A percentile compares a stretch with the other conserved stretches of the same genome.
Conservation (phyloP, 352 stramenopile species). For the Globisporangium iwayamae region DNA sequence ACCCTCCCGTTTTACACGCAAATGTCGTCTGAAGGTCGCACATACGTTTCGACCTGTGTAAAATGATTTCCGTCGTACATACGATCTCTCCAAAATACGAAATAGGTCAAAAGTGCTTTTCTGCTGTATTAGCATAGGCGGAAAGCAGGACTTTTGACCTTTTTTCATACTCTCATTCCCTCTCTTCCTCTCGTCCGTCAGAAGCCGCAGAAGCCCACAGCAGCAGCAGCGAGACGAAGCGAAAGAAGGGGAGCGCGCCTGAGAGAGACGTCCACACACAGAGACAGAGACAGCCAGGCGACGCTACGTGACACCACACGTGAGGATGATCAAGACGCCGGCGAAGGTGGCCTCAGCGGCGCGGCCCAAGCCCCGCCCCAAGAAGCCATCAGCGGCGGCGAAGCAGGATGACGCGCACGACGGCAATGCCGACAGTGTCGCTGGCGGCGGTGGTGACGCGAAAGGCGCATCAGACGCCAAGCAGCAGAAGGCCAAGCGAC, state of each 20-base stretch:
- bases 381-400: constrained; percentile 9
- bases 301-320: not conserved
- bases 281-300: not conserved
- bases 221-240: not conserved
- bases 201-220: not conserved
- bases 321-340: constrained; percentile 17
- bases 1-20: too few species aligned
- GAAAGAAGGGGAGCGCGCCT: not conserved
- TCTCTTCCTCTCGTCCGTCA: not conserved
- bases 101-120: too few species aligned
- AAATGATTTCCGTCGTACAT: too few species aligned
- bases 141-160: too few species aligned
- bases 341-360: not conserved
- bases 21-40: too few species aligned
- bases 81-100: too few species aligned
- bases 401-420: constrained; percentile 17
- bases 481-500: constrained; percentile 40
- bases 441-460: not conserved
- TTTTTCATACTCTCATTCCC: constrained; percentile 1
- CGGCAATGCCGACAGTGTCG: not conserved
- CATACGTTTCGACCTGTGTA: too few species aligned
- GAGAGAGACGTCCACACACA: not conserved
- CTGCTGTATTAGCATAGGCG: too few species aligned
- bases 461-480: constrained; percentile 18
- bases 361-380: constrained; percentile 16